phyloP scores from a whole-genome alignment of 1,284 basidiomycete genomes.

The Ganoderma meredithae region DNA sequence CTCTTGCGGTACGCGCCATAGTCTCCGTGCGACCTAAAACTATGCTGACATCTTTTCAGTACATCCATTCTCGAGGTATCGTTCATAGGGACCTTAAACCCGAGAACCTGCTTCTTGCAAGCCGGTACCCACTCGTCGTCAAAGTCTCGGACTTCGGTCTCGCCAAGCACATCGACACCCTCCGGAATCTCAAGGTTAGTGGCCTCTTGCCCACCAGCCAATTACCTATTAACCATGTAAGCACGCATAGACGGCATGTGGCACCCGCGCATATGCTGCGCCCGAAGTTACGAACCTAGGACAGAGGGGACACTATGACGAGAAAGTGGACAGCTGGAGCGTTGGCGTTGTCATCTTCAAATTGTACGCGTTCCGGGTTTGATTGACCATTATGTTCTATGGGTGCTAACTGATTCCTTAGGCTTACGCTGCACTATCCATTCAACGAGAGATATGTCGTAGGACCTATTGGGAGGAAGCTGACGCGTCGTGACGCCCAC shows the following conservation, averaged over 20 bases:
- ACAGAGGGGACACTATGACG: constrained; percentile 1
- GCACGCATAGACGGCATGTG: constrained; percentile 5
- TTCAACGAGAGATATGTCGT: constrained; percentile 1
- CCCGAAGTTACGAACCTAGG: constrained; percentile 5
- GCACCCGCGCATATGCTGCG: constrained; percentile 5
- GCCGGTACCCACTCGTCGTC: constrained; percentile 64
- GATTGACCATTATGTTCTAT: neutral
- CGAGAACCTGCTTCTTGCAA: constrained; percentile 86
- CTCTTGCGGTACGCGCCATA: constrained; percentile 60
- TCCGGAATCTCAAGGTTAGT: constrained; percentile 71
- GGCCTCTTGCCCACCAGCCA: too few relatives aligned
- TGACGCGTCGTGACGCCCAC: neutral
- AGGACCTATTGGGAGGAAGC: neutral
- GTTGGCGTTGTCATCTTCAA: constrained; percentile 9
- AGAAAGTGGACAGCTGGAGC: constrained; percentile 16
- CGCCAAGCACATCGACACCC: constrained; percentile 83
- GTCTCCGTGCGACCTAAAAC: constrained; percentile 2
- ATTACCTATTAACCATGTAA: neutral
- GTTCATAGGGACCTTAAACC: constrained; percentile 94
- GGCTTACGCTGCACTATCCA: neutral
- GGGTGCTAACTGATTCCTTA: neutral
- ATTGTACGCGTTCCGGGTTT: neutral
- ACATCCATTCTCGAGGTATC: constrained; percentile 77
- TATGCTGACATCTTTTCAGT: constrained; percentile 48
- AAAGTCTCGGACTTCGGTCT: constrained; percentile 95